These are phyloP conservation scores for Astraeus odoratus DNA, from an alignment of 768 basidiomycete species.

Conservation along the genomic window DNA sequence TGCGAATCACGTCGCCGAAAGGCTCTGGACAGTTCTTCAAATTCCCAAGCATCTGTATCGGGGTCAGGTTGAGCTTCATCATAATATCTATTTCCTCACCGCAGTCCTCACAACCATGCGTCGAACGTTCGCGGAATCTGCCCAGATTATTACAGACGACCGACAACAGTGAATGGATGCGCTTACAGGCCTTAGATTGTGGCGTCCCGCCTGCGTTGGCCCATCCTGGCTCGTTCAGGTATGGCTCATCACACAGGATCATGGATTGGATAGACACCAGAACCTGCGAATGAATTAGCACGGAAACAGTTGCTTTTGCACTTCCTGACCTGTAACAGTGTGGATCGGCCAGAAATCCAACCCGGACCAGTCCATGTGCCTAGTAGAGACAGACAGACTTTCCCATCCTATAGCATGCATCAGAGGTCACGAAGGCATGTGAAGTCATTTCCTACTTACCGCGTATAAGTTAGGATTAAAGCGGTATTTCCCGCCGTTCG, in stretches of 20 bases:
- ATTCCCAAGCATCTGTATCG: slow-evolving; percentile 71
- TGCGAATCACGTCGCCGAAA: slow-evolving; percentile 80
- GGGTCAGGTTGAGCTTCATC: slow-evolving; percentile 5
- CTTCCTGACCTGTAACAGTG: slow-evolving; percentile 66
- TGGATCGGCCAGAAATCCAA: slow-evolving; percentile 87
- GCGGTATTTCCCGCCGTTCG: slow-evolving; percentile 80
- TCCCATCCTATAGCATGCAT: slow-evolving; percentile 62
- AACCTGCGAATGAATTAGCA: slow-evolving; percentile 34
- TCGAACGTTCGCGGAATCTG: slow-evolving; percentile 88
- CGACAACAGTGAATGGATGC: neutral
- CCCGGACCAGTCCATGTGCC: slow-evolving; percentile 94
- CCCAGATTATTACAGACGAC: slow-evolving; percentile 5
- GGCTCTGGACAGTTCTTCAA: slow-evolving; percentile 78
- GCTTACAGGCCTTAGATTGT: slow-evolving; percentile 70
- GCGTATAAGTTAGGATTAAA: slow-evolving; percentile 96
- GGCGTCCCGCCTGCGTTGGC: slow-evolving; percentile 65
- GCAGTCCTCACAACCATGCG: slow-evolving; percentile 90
- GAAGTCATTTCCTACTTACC: slow-evolving; percentile 33
- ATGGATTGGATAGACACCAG: slow-evolving; percentile 94
- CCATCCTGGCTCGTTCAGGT: slow-evolving; percentile 91
- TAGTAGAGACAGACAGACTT: slow-evolving; percentile 87
- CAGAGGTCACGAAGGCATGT: slow-evolving; percentile 1
- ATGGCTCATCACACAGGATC: slow-evolving; percentile 91
- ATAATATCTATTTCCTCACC: slow-evolving; percentile 37
- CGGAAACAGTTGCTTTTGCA: neutral